A percentile compares a stretch with the other conserved stretches of the same genome.
These are phyloP conservation scores for Trametes maxima DNA, from an alignment of 768 basidiomycete genomes.

Conservation along the genomic window DNA sequence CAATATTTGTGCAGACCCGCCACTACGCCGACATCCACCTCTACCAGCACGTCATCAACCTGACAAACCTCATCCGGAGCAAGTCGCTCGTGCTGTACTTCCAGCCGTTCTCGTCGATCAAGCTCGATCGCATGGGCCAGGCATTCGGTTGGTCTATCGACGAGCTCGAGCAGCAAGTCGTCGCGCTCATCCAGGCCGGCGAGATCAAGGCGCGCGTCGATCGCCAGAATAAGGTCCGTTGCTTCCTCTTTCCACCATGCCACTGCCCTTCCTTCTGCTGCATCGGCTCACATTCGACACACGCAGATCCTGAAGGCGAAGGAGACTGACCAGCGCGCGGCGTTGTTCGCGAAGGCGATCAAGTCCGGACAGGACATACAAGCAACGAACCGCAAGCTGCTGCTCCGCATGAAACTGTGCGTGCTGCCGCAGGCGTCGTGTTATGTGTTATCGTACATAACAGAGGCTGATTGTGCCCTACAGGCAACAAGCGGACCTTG, in stretches of 20 bases:
- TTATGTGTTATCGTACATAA: background rate
- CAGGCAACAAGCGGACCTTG: slow-evolving; percentile 81
- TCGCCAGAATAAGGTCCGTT: slow-evolving; percentile 79
- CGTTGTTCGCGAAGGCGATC: slow-evolving; percentile 75
- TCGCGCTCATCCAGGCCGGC: slow-evolving; percentile 74
- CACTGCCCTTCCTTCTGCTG: background rate
- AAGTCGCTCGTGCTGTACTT: slow-evolving; percentile 87
- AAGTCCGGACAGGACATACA: slow-evolving; percentile 73
- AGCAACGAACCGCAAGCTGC: slow-evolving; percentile 70
- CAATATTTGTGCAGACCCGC: slow-evolving; percentile 54
- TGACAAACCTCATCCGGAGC: slow-evolving; percentile 72
- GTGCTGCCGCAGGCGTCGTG: slow-evolving; percentile 34
- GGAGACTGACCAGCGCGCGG: slow-evolving; percentile 76
- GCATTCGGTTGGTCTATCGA: slow-evolving; percentile 85
- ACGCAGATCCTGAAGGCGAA: slow-evolving; percentile 72
- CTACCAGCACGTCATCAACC: slow-evolving; percentile 59
- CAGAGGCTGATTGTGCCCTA: background rate
- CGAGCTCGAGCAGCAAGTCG: slow-evolving; percentile 73
- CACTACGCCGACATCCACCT: slow-evolving; percentile 82
- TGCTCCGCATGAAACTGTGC: slow-evolving; percentile 83
- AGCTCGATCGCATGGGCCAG: slow-evolving; percentile 76
- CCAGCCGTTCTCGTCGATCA: slow-evolving; percentile 85
- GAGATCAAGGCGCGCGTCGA: slow-evolving; percentile 85
- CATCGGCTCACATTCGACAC: background rate
- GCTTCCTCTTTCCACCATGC: no score